Percentiles rank a stretch among this genome's conserved stretches.
Evolutionary conservation across 2,329 filamentous ascomycete genomes (phyloP).

Genomic region (Lecanicillium sp.): DNA sequence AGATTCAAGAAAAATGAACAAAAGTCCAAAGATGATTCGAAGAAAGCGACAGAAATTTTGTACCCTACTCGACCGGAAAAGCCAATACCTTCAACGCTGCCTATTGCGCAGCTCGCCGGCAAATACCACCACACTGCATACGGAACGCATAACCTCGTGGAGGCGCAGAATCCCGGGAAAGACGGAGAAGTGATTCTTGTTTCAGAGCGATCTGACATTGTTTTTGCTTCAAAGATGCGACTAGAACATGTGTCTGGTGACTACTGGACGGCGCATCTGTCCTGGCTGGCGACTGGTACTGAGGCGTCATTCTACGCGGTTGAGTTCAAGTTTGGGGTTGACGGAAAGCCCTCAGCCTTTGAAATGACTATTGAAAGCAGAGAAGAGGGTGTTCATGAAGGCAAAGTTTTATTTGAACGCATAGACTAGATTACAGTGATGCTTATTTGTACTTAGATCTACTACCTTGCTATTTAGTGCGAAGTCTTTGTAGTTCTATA

Average conservation of each 20-base stretch:
- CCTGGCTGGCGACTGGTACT: neutral
- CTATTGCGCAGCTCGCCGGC: neutral
- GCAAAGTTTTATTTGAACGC: neutral
- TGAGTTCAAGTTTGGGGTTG: neutral
- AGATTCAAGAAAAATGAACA: neutral
- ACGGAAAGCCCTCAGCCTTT: neutral
- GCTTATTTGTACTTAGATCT: neutral
- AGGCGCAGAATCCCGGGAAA: neutral
- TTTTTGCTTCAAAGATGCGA: neutral
- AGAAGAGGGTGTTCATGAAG: neutral
- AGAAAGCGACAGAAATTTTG: neutral
- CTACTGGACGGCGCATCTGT: neutral
- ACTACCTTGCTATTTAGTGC: neutral
- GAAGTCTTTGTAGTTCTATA: neutral
- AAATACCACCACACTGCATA: neutral
- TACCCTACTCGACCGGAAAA: neutral
- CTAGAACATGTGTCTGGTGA: conserved; percentile 4
- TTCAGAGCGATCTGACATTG: neutral
- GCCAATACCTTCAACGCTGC: neutral
- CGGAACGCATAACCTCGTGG: neutral
- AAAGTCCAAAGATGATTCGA: neutral
- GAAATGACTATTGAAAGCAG: neutral
- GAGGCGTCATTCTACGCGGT: neutral
- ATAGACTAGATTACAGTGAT: neutral
- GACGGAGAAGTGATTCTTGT: neutral